Base-by-base conservation (phyloP, 352 stramenopile species). In the Globisporangium polare region DNA sequence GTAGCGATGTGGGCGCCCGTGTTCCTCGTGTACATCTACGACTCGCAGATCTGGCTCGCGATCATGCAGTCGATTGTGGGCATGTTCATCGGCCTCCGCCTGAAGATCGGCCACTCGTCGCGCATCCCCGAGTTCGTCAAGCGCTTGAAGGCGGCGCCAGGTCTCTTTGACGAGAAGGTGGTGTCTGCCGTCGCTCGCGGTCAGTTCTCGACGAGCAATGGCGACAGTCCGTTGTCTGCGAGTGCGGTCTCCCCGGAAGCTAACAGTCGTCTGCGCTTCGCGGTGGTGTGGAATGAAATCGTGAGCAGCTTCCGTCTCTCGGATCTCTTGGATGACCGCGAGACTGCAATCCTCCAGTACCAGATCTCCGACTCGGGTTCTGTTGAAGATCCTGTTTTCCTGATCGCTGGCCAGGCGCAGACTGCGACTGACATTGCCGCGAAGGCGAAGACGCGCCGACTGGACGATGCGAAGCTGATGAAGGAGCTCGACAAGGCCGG, bases 211-310 rank as follows among this genome's bases (percentile, higher is more conserved):
- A 78, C 89, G 29, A 77, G 89, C 53, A 75, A 60, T 24, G 46
- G 57, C 7, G 45, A 77, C 31, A 81, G 78, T 43, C 77, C 77
- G 20, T 63, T 90, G 46, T 86, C 80, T 27, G 74, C 80, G 7
- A 77, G 70, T 29, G 75, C 67, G n/a, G 64, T 77, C 31, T 71
- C 77, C 7, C 80, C 81, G 10, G 80, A 92, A 59, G 85, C 83
- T 17, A 93, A 93, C 58, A 90, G 79, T 45, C 84, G 84, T 2
- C 63, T 96, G 53, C 85, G 87, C 15, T 96, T 96, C 56, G 84
- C 83, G 2, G 86, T 96, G 0, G 87, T 96, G 8, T 96, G 87
- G 87, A 96, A 96, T 47, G 87, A 94, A 53, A 92, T 94, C 62
- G 76, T 96, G 17, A 96, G 86, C 73, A 94, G 87, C 67, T 96